Evolutionary conservation across 305 asterid genomes (phyloP), one percentile per base, ranked within the genome.

Genomic region (Fraxinus velutina): DNA sequence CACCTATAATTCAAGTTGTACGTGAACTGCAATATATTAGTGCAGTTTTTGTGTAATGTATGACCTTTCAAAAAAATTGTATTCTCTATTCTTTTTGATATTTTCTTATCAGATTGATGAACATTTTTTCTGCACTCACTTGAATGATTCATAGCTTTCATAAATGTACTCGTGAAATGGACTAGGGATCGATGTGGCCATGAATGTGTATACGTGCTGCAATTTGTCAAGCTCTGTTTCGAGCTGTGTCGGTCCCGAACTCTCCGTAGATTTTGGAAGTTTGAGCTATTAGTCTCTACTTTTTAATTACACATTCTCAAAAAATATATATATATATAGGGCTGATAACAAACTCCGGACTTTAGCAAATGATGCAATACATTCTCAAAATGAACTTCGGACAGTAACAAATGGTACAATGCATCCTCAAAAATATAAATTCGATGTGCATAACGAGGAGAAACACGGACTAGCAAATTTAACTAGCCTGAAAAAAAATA

Each of bases 21-120:
- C 5, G 24, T 57, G 68, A 57, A 57, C 68, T 57, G 68, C 60
- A 70, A 79, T 62, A 75, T 81, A 33, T 77, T 9, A 55, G 30
- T 75, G 73, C 74, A 70, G 42, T 78, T 83, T 15, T 83, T 84
- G 83, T 30, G 68, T 57, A 57, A 57, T 57, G 68, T 57, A 19
- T 57, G 13, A 19, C 29, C 68, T 6, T 57, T 0, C 39, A 22
- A 24, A 29, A 17, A 55, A 55, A 1, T 17, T 3, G 2, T 29
- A 1, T 29, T 27, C 1, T 13, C 42, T 13, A 0, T 68, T 68
- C 68, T 57, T 57, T 57, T 57, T 57, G 1, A 57, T 57, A 19
- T 57, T 57, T 57, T 57, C 39, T 30, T 30, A 68, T 30, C 39
- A 68, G 32, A 62, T 19, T 22, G 71, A 22, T 10, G 71, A 21